A percentile compares a stretch with the other conserved stretches of the same genome.
Conservation (phyloP, 345 rosid genomes). For the Eucalyptus cloeziana region DNA sequence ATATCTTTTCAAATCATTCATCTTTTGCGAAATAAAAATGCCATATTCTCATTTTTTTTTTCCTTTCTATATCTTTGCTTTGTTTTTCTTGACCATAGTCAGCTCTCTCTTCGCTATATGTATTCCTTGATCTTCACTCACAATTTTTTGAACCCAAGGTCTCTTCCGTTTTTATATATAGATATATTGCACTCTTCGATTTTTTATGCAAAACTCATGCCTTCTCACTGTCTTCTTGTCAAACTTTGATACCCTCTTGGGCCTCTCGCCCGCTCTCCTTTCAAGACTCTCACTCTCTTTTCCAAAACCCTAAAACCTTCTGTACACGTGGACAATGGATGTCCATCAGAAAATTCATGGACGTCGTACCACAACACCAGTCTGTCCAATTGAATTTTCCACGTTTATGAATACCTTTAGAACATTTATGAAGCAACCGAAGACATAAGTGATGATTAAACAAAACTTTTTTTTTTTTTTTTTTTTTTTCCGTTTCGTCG, state of each 20-base stretch:
- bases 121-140: too few species aligned
- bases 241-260: too few species aligned
- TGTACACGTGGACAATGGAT: not conserved
- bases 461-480: too few species aligned
- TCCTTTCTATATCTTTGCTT: not conserved
- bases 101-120: not conserved
- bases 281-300: not conserved
- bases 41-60: too few species aligned
- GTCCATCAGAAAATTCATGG: not conserved
- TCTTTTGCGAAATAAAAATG: fast-evolving
- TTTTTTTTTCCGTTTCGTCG: fast-evolving
- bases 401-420: not conserved
- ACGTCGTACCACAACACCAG: not conserved
- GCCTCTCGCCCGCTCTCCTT: not conserved
- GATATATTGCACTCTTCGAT: too few species aligned
- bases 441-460: too few species aligned
- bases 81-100: not conserved
- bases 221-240: not conserved
- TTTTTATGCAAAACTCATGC: not conserved
- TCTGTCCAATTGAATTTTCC: not conserved
- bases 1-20: too few species aligned
- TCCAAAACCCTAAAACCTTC: not conserved
- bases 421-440: too few species aligned
- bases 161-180: not conserved
- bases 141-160: not conserved